Evolutionary conservation across 139 green algal species (phyloP), one percentile per base, ranked within the genome.

Genomic region (Chlamydomonas asymmetrica): DNA sequence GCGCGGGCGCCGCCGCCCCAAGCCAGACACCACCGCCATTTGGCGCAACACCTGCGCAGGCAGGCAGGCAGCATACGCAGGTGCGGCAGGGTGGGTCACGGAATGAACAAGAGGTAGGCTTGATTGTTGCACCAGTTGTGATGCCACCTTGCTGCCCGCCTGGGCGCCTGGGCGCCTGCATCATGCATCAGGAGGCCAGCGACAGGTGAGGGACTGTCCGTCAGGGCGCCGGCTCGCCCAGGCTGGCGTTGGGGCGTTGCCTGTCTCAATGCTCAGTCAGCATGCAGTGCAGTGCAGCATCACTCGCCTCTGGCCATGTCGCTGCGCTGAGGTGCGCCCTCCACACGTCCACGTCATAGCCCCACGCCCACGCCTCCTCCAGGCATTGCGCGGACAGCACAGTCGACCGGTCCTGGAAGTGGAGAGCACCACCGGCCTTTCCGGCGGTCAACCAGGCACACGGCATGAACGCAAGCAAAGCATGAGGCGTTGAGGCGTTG

Each of bases 241-340:
- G n/a, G n/a, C n/a, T n/a, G n/a, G n/a, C n/a, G n/a, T n/a, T n/a
- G n/a, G n/a, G n/a, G n/a, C n/a, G n/a, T n/a, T n/a, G n/a, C n/a
- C n/a, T n/a, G n/a, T n/a, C n/a, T n/a, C n/a, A n/a, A n/a, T n/a
- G n/a, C n/a, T n/a, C n/a, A n/a, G n/a, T n/a, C n/a, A n/a, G n/a
- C n/a, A n/a, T n/a, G n/a, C n/a, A n/a, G n/a, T n/a, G n/a, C n/a
- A n/a, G n/a, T n/a, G n/a, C n/a, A n/a, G n/a, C n/a, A n/a, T n/a
- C n/a, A n/a, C n/a, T n/a, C n/a, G n/a, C n/a, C n/a, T 98, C 93
- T 3, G 93, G 94, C 94, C 94, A 98, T 2, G 96, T 99, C 29
- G 92, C 61, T 0, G 59, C 29, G 71, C 92, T 92, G 49, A 98
- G 80, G 81, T 98, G 96, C 39, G 92, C 90, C 13, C 94, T 84